These are phyloP conservation scores for Umbelopsis isabellina DNA, from an alignment of 192 early-diverging fungal genomes.

Conservation along the genomic window DNA sequence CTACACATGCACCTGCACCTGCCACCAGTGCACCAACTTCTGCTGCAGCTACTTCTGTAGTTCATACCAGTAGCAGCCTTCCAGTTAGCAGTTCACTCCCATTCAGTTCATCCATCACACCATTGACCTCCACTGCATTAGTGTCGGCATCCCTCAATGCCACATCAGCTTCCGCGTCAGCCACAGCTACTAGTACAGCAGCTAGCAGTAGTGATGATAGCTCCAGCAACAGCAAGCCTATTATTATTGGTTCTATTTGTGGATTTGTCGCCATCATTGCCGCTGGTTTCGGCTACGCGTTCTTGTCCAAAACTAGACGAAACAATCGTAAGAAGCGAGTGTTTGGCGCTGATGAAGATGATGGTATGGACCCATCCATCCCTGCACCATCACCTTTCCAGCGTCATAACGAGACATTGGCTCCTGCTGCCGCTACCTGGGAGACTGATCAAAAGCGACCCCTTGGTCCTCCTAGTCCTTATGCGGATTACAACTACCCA, in stretches of 20 bases:
- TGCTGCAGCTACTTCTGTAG: neutral
- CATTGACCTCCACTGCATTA: neutral
- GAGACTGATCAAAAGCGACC: slow-evolving; percentile 13
- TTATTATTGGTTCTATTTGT: slow-evolving; percentile 44
- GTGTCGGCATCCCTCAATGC: neutral
- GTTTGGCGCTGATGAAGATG: slow-evolving; percentile 28
- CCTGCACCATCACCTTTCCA: slow-evolving; percentile 25
- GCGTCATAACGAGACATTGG: slow-evolving; percentile 12
- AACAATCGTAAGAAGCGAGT: slow-evolving; percentile 32
- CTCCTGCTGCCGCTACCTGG: slow-evolving; percentile 18
- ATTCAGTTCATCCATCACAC: neutral
- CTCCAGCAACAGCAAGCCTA: slow-evolving; percentile 30
- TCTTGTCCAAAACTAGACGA: slow-evolving; percentile 41
- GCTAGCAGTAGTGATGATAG: neutral
- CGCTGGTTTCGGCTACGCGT: slow-evolving; percentile 44
- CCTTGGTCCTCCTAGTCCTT: slow-evolving; percentile 20
- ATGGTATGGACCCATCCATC: slow-evolving; percentile 12
- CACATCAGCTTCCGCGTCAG: neutral
- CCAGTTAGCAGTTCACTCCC: slow-evolving; percentile 1
- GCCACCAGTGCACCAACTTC: neutral
- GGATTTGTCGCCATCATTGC: slow-evolving; percentile 39
- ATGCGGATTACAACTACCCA: slow-evolving; percentile 19
- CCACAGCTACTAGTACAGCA: neutral
- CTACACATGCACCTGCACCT: neutral
- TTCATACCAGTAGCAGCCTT: neutral